A percentile compares a stretch with the other conserved stretches of the same genome.
Evolutionary conservation across 495 filamentous ascomycete species (phyloP).

Genomic region (Entonaema liquescens): DNA sequence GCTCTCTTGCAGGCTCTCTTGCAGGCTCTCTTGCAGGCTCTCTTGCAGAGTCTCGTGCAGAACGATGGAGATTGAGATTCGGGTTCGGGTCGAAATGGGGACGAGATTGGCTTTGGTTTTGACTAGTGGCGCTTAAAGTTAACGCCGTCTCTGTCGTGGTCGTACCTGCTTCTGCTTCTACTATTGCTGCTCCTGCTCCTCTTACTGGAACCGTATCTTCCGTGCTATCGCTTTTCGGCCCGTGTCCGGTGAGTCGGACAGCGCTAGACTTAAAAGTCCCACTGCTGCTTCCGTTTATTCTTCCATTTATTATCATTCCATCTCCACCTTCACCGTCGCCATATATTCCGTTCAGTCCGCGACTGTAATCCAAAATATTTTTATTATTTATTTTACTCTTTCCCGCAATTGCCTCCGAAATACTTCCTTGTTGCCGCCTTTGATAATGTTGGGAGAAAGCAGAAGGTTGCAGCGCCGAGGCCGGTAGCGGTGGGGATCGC

Average conservation of each 20-base stretch:
- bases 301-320: neutral
- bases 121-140: constrained; percentile 36
- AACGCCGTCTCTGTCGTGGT: constrained; percentile 25
- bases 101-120: constrained; percentile 37
- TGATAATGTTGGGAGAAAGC: constrained; percentile 13
- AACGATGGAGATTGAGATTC: constrained; percentile 9
- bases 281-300: constrained; percentile 4
- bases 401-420: neutral
- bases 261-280: constrained; percentile 7
- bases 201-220: constrained; percentile 22
- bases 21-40: constrained; percentile 7
- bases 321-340: constrained; percentile 11
- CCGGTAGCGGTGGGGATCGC: constrained; percentile 17
- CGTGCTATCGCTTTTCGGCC: constrained; percentile 31
- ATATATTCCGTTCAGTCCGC: constrained; percentile 10
- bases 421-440: neutral
- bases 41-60: constrained; percentile 6
- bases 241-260: constrained; percentile 31
- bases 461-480: constrained; percentile 7
- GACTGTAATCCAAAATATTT: constrained; percentile 22
- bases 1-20: constrained; percentile 7
- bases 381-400: neutral
- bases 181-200: neutral
- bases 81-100: constrained; percentile 17
- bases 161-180: constrained; percentile 21